phyloP scores from a whole-genome alignment of 345 rosid species.

The Alliaria petiolata region DNA sequence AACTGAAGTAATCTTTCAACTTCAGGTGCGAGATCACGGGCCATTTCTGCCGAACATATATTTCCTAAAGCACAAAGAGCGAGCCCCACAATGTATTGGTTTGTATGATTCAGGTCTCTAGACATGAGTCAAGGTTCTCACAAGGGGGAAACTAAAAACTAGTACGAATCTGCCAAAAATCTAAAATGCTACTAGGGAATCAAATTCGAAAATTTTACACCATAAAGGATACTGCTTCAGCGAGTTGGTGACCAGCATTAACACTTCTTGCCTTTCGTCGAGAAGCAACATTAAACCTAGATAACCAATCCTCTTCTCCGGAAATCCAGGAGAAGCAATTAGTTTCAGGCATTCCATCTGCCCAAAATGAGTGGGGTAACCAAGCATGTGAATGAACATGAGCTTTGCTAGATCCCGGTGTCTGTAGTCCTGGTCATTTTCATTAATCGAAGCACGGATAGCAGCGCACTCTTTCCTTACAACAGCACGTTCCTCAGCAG shows the following conservation, averaged over 20 bases:
- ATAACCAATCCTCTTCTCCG: slow-evolving; percentile 97
- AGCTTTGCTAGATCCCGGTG: slow-evolving; percentile 96
- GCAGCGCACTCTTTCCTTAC: slow-evolving; percentile 96
- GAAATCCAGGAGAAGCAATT: slow-evolving; percentile 92
- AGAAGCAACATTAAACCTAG: slow-evolving; percentile 96
- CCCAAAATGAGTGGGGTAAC: slow-evolving; percentile 98
- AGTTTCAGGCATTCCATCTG: slow-evolving; percentile 96
- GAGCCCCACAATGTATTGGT: slow-evolving; percentile 96
- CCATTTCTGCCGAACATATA: slow-evolving; percentile 98
- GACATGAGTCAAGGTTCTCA: slow-evolving; percentile 51
- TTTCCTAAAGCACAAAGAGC: slow-evolving; percentile 99
- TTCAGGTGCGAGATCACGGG: slow-evolving; percentile 98
- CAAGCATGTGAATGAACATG: slow-evolving; percentile 99
- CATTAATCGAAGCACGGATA: slow-evolving; percentile 83
- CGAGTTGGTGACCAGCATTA: slow-evolving; percentile 97
- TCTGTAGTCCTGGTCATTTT: slow-evolving; percentile 82
- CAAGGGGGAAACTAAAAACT: neutral
- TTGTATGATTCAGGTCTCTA: slow-evolving; percentile 92
- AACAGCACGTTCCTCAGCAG: slow-evolving; percentile 96
- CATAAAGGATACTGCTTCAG: slow-evolving; percentile 88
- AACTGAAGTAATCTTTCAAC: slow-evolving; percentile 90
- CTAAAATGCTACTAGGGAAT: neutral
- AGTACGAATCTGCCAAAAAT: neutral
- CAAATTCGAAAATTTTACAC: slow-evolving; percentile 20
- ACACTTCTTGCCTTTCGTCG: slow-evolving; percentile 97